phyloP scores from a whole-genome alignment of 768 basidiomycete species.

The Favolaschia claudopus region DNA sequence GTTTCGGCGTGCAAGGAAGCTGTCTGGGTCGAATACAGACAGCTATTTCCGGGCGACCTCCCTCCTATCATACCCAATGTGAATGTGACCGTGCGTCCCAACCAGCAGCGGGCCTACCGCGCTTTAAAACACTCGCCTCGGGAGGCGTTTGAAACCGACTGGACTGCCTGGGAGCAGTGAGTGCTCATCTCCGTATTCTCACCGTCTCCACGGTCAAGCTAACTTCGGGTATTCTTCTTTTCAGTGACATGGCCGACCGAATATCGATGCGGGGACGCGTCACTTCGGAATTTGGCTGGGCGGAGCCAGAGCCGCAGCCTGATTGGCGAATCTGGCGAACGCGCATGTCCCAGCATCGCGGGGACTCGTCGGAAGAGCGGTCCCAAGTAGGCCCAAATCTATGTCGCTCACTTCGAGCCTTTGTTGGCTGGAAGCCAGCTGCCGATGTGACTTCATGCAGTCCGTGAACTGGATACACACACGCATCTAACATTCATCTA shows the following conservation, averaged over 20 bases:
- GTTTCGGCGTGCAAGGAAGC: constrained; percentile 73
- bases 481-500: constrained; percentile 3
- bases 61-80: constrained; percentile 46
- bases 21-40: constrained; percentile 70
- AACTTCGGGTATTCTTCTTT: constrained; percentile 20
- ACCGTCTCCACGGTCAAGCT: constrained; percentile 5
- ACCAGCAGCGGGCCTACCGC: constrained; percentile 28
- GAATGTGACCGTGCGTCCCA: constrained; percentile 40
- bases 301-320: constrained; percentile 53
- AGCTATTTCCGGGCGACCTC: constrained; percentile 51
- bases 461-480: not conserved
- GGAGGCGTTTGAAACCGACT: constrained; percentile 70
- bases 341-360: constrained; percentile 29
- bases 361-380: constrained; percentile 22
- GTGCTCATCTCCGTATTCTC: constrained; percentile 28
- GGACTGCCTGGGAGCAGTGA: constrained; percentile 77
- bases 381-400: constrained; percentile 32
- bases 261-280: constrained; percentile 65
- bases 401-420: constrained; percentile 62
- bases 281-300: constrained; percentile 57
- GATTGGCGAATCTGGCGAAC: constrained; percentile 64
- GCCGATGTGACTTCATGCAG: too few species aligned
- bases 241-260: constrained; percentile 80
- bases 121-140: constrained; percentile 44
- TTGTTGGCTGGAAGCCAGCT: constrained; percentile 57